A percentile compares a stretch with the other conserved stretches of the same genome.
Evolutionary conservation across 768 basidiomycete species (phyloP).

Genomic region (Piloderma croceum): DNA sequence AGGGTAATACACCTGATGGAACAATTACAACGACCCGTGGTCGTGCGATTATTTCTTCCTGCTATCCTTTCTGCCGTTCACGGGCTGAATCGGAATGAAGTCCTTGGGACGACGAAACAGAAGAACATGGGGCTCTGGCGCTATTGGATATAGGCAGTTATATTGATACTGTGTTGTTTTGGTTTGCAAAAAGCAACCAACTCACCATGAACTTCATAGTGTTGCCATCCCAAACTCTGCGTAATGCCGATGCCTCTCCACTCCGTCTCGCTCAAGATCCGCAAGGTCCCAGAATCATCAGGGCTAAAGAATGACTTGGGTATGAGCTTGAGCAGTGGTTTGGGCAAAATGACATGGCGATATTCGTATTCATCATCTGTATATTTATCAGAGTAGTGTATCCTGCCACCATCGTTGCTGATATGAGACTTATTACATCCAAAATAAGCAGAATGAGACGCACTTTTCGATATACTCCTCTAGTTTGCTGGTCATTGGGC

Average conservation of each 20-base stretch:
- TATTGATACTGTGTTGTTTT: conserved; percentile 2
- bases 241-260: conserved; percentile 97
- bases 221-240: conserved; percentile 95
- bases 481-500: conserved; percentile 44
- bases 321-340: conserved; percentile 88
- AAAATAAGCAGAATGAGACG: conserved; percentile 14
- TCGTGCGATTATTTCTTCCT: conserved; percentile 34
- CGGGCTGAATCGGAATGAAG: conserved; percentile 51
- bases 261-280: conserved; percentile 80
- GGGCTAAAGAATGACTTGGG: conserved; percentile 81
- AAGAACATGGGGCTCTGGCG: conserved; percentile 89
- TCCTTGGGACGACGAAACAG: conserved; percentile 83
- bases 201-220: conserved; percentile 94
- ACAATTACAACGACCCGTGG: no score
- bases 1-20: no score
- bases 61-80: conserved; percentile 33
- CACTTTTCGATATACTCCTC: conserved; percentile 81
- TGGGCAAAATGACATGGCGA: conserved; percentile 94
- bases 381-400: conserved; percentile 89
- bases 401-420: no score
- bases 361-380: conserved; percentile 92
- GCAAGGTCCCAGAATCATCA: conserved; percentile 73
- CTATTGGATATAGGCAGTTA: conserved; percentile 31
- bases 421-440: not conserved
- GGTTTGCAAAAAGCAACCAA: conserved; percentile 5